Evolutionary conservation across 129 eudicot species (phyloP).

Genomic region (Dittrichia graveolens): DNA sequence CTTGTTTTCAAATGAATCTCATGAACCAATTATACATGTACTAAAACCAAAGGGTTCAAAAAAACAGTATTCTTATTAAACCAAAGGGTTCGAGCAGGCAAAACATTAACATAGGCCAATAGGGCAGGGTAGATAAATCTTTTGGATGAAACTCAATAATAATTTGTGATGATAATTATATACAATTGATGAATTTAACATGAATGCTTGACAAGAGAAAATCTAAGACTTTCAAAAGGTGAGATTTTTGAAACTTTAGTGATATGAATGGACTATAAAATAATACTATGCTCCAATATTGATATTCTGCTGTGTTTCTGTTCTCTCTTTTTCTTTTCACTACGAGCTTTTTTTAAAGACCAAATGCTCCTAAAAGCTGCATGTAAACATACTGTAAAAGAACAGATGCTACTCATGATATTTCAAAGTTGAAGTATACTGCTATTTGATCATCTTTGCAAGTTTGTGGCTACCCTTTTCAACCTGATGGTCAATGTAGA

Average conservation of each 20-base stretch:
- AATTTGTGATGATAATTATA: no score
- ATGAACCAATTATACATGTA: no score
- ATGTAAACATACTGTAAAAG: background rate
- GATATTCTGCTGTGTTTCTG: background rate
- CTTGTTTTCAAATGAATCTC: background rate
- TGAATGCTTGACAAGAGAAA: background rate
- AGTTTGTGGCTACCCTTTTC: background rate
- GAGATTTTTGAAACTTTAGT: background rate
- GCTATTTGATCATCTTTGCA: conserved; percentile 3
- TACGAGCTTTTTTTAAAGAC: background rate
- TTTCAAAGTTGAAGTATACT: background rate
- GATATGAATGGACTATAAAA: background rate
- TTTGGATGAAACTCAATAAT: no score
- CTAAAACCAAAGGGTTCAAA: no score
- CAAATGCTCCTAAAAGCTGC: background rate
- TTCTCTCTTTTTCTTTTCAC: background rate
- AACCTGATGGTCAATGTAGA: no score
- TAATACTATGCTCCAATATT: background rate
- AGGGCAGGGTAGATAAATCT: no score
- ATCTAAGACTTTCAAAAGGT: background rate
- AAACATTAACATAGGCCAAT: no score
- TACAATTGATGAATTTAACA: background rate
- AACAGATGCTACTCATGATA: background rate
- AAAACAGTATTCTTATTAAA: no score
- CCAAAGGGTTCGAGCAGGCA: no score